These are phyloP conservation scores for Alternaria brassicicola DNA, from an alignment of 2,329 filamentous ascomycete species.

Conservation along the genomic window DNA sequence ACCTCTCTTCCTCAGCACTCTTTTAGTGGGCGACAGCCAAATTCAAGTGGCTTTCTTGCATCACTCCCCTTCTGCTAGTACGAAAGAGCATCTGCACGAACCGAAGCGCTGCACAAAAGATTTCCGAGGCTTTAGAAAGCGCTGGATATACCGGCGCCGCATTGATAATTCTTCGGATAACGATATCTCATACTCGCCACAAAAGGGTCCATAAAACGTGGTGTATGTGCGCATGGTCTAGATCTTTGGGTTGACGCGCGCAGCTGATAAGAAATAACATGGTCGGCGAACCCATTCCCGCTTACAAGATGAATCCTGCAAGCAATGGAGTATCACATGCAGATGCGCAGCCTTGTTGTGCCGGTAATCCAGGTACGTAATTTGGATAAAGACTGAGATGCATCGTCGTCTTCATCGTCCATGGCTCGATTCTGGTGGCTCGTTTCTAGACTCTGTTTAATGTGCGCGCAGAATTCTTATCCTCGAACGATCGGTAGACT, in stretches of 20 bases:
- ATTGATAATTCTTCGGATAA: constrained; percentile 9
- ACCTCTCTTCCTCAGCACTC: neutral
- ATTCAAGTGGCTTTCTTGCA: neutral
- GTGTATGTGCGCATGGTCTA: neutral
- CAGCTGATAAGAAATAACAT: constrained; percentile 5
- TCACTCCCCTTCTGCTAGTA: neutral
- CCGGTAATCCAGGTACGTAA: neutral
- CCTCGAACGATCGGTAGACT: neutral
- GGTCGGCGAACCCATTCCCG: neutral
- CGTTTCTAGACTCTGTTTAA: constrained; percentile 4
- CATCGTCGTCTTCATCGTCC: neutral
- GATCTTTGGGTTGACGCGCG: neutral
- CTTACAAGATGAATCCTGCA: neutral
- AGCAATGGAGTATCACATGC: neutral
- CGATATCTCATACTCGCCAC: neutral
- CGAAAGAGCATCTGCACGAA: neutral
- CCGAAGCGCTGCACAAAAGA: neutral
- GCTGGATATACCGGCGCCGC: neutral
- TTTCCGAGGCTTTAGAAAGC: neutral
- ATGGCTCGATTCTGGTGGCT: neutral
- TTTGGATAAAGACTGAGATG: neutral
- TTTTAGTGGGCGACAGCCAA: neutral
- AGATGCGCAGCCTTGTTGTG: neutral
- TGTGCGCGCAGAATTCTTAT: neutral
- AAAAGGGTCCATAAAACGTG: constrained; percentile 4